phyloP scores from a whole-genome alignment of 1,139 yeast genomes.

The Yamadazyma kanchanaburiensis region DNA sequence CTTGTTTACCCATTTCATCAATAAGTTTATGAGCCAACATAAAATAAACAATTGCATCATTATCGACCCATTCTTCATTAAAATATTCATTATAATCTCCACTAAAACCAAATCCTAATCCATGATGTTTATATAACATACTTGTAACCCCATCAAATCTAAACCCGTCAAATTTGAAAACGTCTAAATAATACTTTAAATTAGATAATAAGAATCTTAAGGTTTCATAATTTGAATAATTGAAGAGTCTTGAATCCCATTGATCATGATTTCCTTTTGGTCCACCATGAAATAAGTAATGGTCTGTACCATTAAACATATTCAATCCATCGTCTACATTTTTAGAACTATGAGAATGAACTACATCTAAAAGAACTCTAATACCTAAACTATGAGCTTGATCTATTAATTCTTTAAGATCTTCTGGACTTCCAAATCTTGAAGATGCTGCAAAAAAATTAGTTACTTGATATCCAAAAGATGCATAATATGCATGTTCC shows the following conservation, averaged over 20 bases:
- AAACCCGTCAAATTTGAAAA: conserved; percentile 88
- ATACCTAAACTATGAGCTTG: conserved; percentile 89
- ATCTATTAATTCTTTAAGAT: conserved; percentile 83
- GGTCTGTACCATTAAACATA: conserved; percentile 92
- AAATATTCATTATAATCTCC: conserved; percentile 94
- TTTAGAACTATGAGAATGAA: conserved; percentile 94
- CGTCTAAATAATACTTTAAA: conserved; percentile 79
- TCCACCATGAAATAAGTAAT: conserved; percentile 90
- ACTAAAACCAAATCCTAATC: conserved; percentile 82
- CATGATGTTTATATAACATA: conserved; percentile 90
- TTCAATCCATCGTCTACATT: conserved; percentile 93
- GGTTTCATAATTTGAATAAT: conserved; percentile 89
- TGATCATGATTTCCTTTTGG: conserved; percentile 80
- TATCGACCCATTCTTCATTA: conserved; percentile 76
- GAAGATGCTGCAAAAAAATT: conserved; percentile 88
- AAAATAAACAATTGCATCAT: conserved; percentile 80
- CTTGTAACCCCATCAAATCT: conserved; percentile 96
- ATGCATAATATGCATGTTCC: conserved; percentile 99
- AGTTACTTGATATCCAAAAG: conserved; percentile 94
- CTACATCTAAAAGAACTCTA: conserved; percentile 83
- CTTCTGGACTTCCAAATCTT: conserved; percentile 93
- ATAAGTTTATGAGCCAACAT: conserved; percentile 85
- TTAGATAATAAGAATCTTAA: conserved; percentile 85
- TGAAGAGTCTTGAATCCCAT: conserved; percentile 94
- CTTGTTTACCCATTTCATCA: conserved; percentile 42